Conservation (phyloP, 352 stramenopile species). For the Phytophthora ohioensis region DNA sequence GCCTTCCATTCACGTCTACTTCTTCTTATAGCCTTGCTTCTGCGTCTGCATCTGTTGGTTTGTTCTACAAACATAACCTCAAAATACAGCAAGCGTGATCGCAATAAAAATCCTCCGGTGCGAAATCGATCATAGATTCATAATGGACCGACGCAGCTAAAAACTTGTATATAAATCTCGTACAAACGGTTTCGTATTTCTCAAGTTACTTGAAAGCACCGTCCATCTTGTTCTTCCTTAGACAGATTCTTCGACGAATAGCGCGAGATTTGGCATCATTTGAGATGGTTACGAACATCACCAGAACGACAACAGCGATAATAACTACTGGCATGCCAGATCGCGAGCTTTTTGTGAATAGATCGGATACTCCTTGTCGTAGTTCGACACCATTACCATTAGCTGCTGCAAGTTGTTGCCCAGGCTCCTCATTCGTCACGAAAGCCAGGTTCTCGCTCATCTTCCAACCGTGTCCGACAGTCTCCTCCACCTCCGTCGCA, state of each 20-base stretch:
- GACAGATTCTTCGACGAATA: constrained; percentile 40
- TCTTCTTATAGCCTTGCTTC: no score
- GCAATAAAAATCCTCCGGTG: no score
- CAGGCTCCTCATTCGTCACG: background rate
- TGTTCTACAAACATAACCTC: no score
- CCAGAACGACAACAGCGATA: constrained; percentile 47
- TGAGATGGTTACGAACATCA: constrained; percentile 63
- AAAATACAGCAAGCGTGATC: no score
- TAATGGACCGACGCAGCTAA: no score
- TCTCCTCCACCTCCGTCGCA: constrained; percentile 51
- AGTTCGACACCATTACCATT: constrained; percentile 24
- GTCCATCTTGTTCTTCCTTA: constrained; percentile 19
- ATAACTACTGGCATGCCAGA: constrained; percentile 46
- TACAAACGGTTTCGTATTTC: no score
- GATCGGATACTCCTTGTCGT: constrained; percentile 48
- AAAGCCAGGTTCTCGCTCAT: constrained; percentile 19
- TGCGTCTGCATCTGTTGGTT: no score
- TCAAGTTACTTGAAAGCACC: constrained; percentile 16
- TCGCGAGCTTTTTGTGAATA: constrained; percentile 10
- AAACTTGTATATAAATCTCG: no score
- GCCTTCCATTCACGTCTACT: no score
- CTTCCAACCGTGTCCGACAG: constrained; percentile 58
- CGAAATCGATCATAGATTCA: no score
- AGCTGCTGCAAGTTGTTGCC: background rate
- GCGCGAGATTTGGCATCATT: constrained; percentile 62